Evolutionary conservation across 2,329 filamentous ascomycete genomes (phyloP).

Genomic region (Verticillium zaregamsianum): DNA sequence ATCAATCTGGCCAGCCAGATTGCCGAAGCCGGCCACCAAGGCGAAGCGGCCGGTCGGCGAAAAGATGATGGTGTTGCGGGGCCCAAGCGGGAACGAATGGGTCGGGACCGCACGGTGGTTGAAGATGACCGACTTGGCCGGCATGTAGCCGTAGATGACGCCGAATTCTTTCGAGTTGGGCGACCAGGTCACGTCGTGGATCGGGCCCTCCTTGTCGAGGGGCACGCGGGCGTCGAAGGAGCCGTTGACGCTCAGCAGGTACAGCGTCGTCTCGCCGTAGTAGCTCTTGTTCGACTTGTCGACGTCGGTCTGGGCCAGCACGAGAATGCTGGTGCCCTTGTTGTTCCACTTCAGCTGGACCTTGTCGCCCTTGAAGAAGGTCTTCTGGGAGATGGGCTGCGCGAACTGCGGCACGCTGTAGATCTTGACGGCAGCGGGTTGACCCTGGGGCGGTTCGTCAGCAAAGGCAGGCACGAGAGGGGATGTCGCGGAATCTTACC

Average conservation of each 20-base stretch:
- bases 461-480: background rate
- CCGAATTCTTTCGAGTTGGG: slow-evolving; percentile 97
- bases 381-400: slow-evolving; percentile 88
- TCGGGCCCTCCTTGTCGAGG: slow-evolving; percentile 94
- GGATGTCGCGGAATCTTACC: slow-evolving; percentile 44
- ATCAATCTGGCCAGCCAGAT: slow-evolving; percentile 95
- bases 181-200: slow-evolving; percentile 98
- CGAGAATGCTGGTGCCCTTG: slow-evolving; percentile 83
- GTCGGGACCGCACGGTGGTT: slow-evolving; percentile 79
- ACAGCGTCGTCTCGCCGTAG: slow-evolving; percentile 96
- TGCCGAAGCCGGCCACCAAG: slow-evolving; percentile 92
- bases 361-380: slow-evolving; percentile 98
- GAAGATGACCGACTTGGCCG: slow-evolving; percentile 98
- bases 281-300: slow-evolving; percentile 99
- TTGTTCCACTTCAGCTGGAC: slow-evolving; percentile 98
- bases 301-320: slow-evolving; percentile 95
- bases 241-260: slow-evolving; percentile 87
- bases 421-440: slow-evolving; percentile 90
- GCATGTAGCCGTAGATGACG: slow-evolving; percentile 97
- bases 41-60: slow-evolving; percentile 92
- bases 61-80: slow-evolving; percentile 92
- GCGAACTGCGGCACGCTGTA: slow-evolving; percentile 88
- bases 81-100: slow-evolving; percentile 80
- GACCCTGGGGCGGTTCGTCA: slow-evolving; percentile 55
- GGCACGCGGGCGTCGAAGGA: slow-evolving; percentile 88